phyloP scores from a whole-genome alignment of 2,329 filamentous ascomycete species.

The Ophiostoma novo-ulmi region DNA sequence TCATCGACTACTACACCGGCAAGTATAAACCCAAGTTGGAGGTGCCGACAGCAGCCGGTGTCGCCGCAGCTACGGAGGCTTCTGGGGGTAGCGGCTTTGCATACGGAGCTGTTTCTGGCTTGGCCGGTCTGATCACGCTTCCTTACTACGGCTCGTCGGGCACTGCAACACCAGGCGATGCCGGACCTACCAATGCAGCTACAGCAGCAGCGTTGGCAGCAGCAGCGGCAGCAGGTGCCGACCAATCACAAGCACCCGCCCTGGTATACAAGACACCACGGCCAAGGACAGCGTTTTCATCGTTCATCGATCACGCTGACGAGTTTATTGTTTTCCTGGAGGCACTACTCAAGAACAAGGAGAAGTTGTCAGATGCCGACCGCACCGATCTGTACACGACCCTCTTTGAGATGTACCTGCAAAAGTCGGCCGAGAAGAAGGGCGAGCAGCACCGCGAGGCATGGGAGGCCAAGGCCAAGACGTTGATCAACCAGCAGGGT shows the following conservation, averaged over 20 bases:
- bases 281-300: slow-evolving; percentile 86
- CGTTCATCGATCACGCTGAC: slow-evolving; percentile 88
- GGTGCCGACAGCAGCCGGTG: slow-evolving; percentile 33
- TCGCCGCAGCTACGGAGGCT: slow-evolving; percentile 37
- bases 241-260: neutral
- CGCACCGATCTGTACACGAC: slow-evolving; percentile 88
- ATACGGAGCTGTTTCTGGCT: slow-evolving; percentile 62
- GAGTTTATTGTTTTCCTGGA: slow-evolving; percentile 92
- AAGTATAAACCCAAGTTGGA: slow-evolving; percentile 70
- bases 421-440: slow-evolving; percentile 74
- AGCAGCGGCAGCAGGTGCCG: slow-evolving; percentile 1
- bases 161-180: slow-evolving; percentile 4
- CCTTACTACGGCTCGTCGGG: slow-evolving; percentile 72
- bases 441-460: slow-evolving; percentile 61
- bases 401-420: slow-evolving; percentile 95
- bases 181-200: neutral
- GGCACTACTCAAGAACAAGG: slow-evolving; percentile 65
- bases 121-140: slow-evolving; percentile 75
- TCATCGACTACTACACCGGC: slow-evolving; percentile 92
- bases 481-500: slow-evolving; percentile 53
- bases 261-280: slow-evolving; percentile 72
- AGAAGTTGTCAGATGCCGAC: slow-evolving; percentile 65
- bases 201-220: neutral
- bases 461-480: slow-evolving; percentile 90
- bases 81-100: slow-evolving; percentile 42